Percentiles rank a stretch among this genome's conserved stretches.
phyloP scores from a whole-genome alignment of 2,329 filamentous ascomycete genomes.

The Emmonsiellopsis sp. region DNA sequence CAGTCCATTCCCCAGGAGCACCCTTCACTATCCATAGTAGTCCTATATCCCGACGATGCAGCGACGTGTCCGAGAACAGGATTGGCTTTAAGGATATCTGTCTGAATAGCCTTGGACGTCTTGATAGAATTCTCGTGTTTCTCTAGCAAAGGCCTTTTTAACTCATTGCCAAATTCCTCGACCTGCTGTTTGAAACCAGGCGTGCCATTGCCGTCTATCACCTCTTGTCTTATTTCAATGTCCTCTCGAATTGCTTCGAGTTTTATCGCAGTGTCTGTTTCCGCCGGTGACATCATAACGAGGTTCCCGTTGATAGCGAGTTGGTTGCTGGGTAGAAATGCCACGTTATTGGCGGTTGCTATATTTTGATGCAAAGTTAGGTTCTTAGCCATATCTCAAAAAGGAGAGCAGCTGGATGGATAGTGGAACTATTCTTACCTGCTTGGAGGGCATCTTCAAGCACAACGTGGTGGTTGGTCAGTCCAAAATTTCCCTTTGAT shows the following conservation, averaged over 20 bases:
- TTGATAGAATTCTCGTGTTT: no score
- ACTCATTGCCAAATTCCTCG: no score
- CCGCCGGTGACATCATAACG: background rate
- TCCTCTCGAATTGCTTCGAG: background rate
- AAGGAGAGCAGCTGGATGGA: no score
- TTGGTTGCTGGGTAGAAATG: background rate
- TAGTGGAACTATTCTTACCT: no score
- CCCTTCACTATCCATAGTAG: background rate
- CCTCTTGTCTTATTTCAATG: background rate
- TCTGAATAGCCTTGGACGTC: no score
- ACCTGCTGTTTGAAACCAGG: background rate
- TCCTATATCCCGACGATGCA: background rate
- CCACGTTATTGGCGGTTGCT: background rate
- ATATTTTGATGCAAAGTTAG: no score
- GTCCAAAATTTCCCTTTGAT: background rate
- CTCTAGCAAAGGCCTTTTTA: no score
- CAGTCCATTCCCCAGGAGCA: background rate
- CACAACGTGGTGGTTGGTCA: background rate
- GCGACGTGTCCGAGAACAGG: background rate
- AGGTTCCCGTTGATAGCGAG: background rate
- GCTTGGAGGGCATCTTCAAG: background rate
- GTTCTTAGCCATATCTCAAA: no score
- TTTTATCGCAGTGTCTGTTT: background rate
- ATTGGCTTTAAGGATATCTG: background rate
- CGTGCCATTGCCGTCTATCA: background rate